Conservation (phyloP, 768 basidiomycete species). For the Calocera viscosa region DNA sequence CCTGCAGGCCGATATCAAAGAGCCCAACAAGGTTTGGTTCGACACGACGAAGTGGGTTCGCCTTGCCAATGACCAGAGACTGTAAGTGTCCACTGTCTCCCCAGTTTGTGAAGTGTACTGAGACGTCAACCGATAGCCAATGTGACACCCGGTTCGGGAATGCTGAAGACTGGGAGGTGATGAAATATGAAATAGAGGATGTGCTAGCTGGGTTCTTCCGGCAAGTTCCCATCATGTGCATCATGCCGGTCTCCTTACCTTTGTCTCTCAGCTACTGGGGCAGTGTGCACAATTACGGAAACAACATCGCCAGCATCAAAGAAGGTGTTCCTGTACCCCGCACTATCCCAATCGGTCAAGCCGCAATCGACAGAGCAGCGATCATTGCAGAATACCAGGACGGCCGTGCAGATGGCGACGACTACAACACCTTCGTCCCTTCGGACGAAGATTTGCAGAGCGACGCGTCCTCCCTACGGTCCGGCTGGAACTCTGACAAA, state of each 20-base stretch:
- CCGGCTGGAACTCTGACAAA: too few relatives aligned
- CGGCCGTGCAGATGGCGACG: neutral
- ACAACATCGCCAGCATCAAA: neutral
- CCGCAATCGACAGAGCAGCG: neutral
- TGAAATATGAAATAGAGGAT: neutral
- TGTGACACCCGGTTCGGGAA: neutral
- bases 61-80: neutral
- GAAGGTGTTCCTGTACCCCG: neutral
- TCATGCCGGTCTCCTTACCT: neutral
- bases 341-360: neutral
- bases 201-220: neutral
- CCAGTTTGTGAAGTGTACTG: neutral
- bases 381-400: neutral
- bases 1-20: neutral
- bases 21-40: neutral
- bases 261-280: neutral
- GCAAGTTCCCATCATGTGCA: neutral
- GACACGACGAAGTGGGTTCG: neutral
- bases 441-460: neutral
- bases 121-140: neutral
- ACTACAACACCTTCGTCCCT: neutral
- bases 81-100: neutral
- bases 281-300: neutral
- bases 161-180: neutral
- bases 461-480: neutral